Base-by-base conservation (phyloP, 495 filamentous ascomycete species). In the Penicillium coffeae region DNA sequence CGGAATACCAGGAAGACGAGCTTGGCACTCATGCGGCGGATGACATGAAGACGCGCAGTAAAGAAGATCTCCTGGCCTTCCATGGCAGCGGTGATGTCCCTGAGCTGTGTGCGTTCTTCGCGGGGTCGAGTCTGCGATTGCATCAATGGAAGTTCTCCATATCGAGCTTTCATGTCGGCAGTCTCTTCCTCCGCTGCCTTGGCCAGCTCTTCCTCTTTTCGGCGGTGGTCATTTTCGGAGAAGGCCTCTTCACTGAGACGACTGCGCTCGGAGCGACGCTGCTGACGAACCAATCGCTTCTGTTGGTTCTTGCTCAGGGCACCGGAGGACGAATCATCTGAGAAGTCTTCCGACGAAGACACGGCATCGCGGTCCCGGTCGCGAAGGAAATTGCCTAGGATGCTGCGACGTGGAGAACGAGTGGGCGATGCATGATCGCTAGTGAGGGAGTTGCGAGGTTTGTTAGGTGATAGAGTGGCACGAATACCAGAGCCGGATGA, bases 1-100 rank as follows among this genome's bases (percentile, higher is more conserved):
- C 90, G 82, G 51, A 97, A 83, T 55, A 93, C 86, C 54, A 95
- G 72, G 67, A 96, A 96, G 50, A 83, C 86, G 66, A 97, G 82
- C 67, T 95, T 92, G 54, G 88, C 80, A 52, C 90, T 89, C 76
- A 96, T 85, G 44, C 86, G 85, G 45, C 92, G 81, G 2, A 89
- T 66, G 50, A 90, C 88, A 64, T 96, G 89, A 30, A 97, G 68
- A 57, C 88, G 83, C 5, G 87, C 90, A n/a, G 86, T 83, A 55
- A 96, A 84, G 40, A 75, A 65, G 38, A 95, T 74, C 38, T 81
- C 76, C 63, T 92, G 78, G 27, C 86, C 88, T 5, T 84, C 68
- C 62, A 84, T 69, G 18, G 69, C 70, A 14, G 79, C 71, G 15
- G 75, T 74, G 16, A 87, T 63, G 14, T 73, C 64, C 38, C 74